Base-by-base conservation (phyloP, 2,329 filamentous ascomycete species). In the Alternaria sp. region DNA sequence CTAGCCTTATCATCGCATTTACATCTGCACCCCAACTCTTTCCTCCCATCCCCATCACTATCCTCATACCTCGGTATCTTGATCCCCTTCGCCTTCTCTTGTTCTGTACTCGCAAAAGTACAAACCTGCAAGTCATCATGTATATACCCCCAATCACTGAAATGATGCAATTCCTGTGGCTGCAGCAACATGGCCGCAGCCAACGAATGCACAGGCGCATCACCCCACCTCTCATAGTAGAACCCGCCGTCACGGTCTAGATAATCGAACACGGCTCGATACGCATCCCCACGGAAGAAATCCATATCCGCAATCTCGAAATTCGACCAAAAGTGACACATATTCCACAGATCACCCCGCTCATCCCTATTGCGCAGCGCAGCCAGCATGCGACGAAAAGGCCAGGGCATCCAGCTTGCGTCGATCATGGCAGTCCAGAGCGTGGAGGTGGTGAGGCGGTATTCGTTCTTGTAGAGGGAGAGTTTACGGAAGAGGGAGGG, bases 301-400 rank as follows among this genome's bases (percentile, higher is more conserved):
- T 88, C 88, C 87, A 98, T 88, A 79, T 97, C 92, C 46, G 87
- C 94, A 74, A 98, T 95, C 82, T 98, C 95, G 72, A 98, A 98
- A 80, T 98, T 98, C 74, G 89, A 94, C 95, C 95, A 98, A 84
- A 97, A 97, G 80, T 98, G 95, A 80, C 95, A 98, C 14, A 95
- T 97, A 30, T 92, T 96, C 84, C 96, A 98, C 44, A 94, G 93
- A 74, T 96, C 92, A 10, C 94, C 94, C 64, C 89, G 87, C 47
- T 85, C 79, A 76, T 93, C 93, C 80, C 96, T 91, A 23, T 82
- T 81, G 26, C 63, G 58, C 55, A 67, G 45, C 20, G 60, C 54
- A 4, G 57, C 45, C 11, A 65, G 47, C 6, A 62, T 12, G 20
- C 54, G 53, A 10, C 72, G 63, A 9, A 74, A 58, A 0, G 69